Evolutionary conservation across 23 red algal species (phyloP).

Genomic region (Agarophyton chilense): DNA sequence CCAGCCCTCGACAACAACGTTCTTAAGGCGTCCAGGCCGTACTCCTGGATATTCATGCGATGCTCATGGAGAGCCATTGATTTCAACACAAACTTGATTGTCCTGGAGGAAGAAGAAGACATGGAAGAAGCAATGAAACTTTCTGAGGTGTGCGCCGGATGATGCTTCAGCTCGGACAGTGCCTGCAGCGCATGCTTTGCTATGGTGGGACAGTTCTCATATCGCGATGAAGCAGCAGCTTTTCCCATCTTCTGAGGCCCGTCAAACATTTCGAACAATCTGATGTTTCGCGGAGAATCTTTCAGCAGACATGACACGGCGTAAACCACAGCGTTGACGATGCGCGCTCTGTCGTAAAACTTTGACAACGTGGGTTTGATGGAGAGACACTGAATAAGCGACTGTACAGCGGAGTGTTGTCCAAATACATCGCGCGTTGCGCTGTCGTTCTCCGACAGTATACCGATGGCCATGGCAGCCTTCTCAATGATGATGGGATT

Average conservation of each 20-base stretch:
- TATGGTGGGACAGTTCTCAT: slow-evolving; percentile 57
- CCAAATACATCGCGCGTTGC: slow-evolving; percentile 63
- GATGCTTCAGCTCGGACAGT: slow-evolving; percentile 52
- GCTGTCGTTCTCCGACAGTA: slow-evolving; percentile 51
- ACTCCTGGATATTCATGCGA: slow-evolving; percentile 56
- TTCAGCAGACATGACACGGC: slow-evolving; percentile 45
- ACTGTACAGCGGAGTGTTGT: slow-evolving; percentile 57
- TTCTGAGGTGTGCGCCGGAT: slow-evolving; percentile 30
- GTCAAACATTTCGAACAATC: slow-evolving; percentile 76
- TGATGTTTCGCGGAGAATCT: slow-evolving; percentile 54
- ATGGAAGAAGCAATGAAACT: slow-evolving; percentile 5
- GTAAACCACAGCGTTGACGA: slow-evolving; percentile 35
- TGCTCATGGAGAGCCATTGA: slow-evolving; percentile 56
- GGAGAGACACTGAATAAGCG: slow-evolving; percentile 65
- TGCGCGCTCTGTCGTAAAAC: slow-evolving; percentile 42
- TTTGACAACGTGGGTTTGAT: slow-evolving; percentile 25
- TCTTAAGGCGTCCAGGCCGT: slow-evolving; percentile 53
- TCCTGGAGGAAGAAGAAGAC: slow-evolving; percentile 34
- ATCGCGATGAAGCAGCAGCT: slow-evolving; percentile 58
- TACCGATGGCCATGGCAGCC: slow-evolving; percentile 55
- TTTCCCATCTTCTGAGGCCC: slow-evolving; percentile 70
- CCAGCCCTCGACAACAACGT: slow-evolving; percentile 51
- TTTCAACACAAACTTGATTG: slow-evolving; percentile 48
- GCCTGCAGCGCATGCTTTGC: slow-evolving; percentile 58
- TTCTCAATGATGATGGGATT: slow-evolving; percentile 72